Evolutionary conservation across 2,329 filamentous ascomycete species (phyloP).

Genomic region (Verticillium dahliae): DNA sequence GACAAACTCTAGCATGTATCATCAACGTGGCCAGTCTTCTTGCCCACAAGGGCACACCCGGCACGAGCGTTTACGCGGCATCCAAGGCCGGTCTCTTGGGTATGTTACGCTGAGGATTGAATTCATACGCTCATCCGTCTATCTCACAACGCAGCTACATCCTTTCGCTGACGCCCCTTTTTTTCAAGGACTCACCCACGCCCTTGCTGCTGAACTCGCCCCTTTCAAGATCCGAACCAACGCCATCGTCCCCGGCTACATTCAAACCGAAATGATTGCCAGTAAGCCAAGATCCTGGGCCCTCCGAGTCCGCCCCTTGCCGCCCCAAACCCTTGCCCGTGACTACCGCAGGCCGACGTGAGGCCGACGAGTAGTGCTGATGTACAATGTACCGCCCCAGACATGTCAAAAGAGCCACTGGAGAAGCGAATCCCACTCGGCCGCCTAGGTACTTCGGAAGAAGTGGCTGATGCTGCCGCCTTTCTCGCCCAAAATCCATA

Average conservation of each 20-base stretch:
- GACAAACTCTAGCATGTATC: slow-evolving; percentile 49
- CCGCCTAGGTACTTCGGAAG: slow-evolving; percentile 62
- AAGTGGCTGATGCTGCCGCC: slow-evolving; percentile 75
- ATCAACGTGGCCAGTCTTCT: slow-evolving; percentile 78
- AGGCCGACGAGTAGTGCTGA: slow-evolving; percentile 18
- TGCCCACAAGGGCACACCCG: slow-evolving; percentile 60
- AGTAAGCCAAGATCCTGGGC: slow-evolving; percentile 40
- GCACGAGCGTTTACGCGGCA: slow-evolving; percentile 68
- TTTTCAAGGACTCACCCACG: slow-evolving; percentile 57
- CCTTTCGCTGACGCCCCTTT: not conserved
- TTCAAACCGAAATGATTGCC: slow-evolving; percentile 73
- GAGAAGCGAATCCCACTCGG: slow-evolving; percentile 17
- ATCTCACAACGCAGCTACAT: not conserved
- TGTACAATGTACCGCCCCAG: slow-evolving; percentile 24
- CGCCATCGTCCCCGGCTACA: slow-evolving; percentile 75
- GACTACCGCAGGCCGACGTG: not conserved
- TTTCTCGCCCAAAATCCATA: slow-evolving; percentile 76
- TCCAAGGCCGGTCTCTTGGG: slow-evolving; percentile 76
- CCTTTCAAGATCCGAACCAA: slow-evolving; percentile 65
- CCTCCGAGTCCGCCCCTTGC: not conserved
- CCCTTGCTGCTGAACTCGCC: slow-evolving; percentile 57
- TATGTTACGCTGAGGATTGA: slow-evolving; percentile 22
- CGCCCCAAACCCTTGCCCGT: not conserved
- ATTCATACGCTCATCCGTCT: slow-evolving; percentile 5
- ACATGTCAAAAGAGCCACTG: slow-evolving; percentile 18